Percentiles rank a stretch among this genome's conserved stretches.
These are phyloP conservation scores for Hortiboletus flavorubellus DNA, from an alignment of 768 basidiomycete genomes.

Conservation along the genomic window DNA sequence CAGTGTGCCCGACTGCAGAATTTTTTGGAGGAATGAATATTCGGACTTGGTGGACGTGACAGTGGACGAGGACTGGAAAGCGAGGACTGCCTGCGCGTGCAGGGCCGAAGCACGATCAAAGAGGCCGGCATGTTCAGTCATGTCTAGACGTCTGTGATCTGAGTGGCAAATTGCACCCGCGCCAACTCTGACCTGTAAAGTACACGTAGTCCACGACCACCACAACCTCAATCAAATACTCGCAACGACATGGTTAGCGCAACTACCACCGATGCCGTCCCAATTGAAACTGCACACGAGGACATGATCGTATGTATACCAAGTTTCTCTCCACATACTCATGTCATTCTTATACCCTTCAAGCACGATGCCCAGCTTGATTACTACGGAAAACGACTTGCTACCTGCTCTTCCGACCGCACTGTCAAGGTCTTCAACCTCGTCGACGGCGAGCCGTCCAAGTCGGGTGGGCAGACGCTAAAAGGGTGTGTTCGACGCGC, in stretches of 20 bases:
- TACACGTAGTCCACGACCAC: not conserved
- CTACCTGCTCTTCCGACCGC: constrained; percentile 58
- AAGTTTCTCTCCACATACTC: too few relatives aligned
- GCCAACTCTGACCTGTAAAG: too few relatives aligned
- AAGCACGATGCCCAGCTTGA: constrained; percentile 89
- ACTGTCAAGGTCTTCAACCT: constrained; percentile 96
- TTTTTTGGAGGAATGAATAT: constrained; percentile 75
- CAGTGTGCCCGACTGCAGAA: constrained; percentile 85
- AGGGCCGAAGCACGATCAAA: constrained; percentile 45
- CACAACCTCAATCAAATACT: too few relatives aligned
- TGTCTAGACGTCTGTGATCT: not conserved
- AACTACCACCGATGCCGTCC: constrained; percentile 64
- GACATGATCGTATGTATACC: constrained; percentile 71
- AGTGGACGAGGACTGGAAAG: constrained; percentile 51
- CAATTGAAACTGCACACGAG: constrained; percentile 93
- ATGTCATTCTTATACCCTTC: too few relatives aligned
- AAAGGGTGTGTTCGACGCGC: constrained; percentile 56
- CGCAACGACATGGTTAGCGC: constrained; percentile 28
- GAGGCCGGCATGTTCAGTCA: constrained; percentile 21
- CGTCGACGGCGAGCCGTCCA: constrained; percentile 78
- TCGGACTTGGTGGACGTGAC: constrained; percentile 58
- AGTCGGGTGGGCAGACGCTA: constrained; percentile 65
- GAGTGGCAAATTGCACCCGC: too few relatives aligned
- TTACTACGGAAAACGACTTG: too few relatives aligned
- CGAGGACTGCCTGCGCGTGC: constrained; percentile 40